Base-by-base conservation (phyloP, 31 red algal genomes). In the Porphyra umbilicalis region DNA sequence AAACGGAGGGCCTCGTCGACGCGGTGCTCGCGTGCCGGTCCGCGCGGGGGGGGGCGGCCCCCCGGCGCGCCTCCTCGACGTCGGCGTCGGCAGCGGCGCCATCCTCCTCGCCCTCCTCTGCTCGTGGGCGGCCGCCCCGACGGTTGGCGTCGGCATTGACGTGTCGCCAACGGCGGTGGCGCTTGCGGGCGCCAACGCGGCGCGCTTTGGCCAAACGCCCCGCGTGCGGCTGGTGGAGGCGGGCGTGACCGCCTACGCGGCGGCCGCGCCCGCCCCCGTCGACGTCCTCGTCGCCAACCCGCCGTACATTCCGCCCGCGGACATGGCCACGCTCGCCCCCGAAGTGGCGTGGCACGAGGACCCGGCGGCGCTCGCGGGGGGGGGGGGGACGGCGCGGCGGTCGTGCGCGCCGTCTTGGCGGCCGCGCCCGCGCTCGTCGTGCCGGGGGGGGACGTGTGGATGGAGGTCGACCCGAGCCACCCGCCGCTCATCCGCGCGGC, bases 1-100 rank as follows among this genome's bases (percentile, higher is more conserved):
- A 95, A 78, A 95, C 96, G 8, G 96, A 98, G 80, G 85, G 93
- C 40, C 84, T 98, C 0, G 96, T 98, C 18, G 93, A 95, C 38
- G 75, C 74, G 18, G 85, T 91, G 33, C 80, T 98, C 25, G 16
- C 80, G 30, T 39, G 30, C 32, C 6, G 31, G 6, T 40, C 32
- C 30, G 85, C 35, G 44, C 40, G 25, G 34, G 71, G 36, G 34
- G 39, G 18, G 16, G 34, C 32, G 76, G 35, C 18, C 33, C 31
- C 39, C 67, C 79, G 31, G n/a, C 76, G 76, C 77, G 76, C 35
- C 39, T 97, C 9, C 76, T 98, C 42, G 96, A 98, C 77, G 85
- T 95, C 33, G 96, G 96, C 20, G 91, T 88, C 34, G 96, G 96
- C 10, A 91, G 83, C 38, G 96, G 96, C 25, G 96, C 96, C 39